phyloP scores from a whole-genome alignment of 2,329 filamentous ascomycete species.

The Furcasterigmium furcatum region DNA sequence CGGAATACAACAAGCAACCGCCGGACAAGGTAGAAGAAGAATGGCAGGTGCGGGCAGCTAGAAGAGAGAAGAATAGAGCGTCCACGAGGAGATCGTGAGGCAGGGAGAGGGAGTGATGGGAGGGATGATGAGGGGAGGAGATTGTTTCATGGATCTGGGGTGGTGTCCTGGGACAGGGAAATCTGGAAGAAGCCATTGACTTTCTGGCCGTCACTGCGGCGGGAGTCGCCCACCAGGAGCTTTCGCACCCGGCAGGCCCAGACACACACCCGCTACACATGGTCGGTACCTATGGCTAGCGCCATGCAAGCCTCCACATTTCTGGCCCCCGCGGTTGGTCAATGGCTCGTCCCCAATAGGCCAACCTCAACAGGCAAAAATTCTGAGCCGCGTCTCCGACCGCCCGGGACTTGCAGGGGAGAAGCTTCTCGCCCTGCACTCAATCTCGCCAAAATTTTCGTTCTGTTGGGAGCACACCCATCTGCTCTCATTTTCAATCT shows the following conservation, averaged over 20 bases:
- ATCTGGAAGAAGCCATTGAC: no score
- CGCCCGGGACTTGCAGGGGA: not conserved
- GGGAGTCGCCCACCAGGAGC: no score
- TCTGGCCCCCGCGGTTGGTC: not conserved
- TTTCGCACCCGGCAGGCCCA: no score
- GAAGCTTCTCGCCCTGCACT: not conserved
- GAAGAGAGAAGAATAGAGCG: not conserved
- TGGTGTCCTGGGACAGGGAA: no score
- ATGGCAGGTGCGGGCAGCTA: not conserved
- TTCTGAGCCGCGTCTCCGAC: conserved; percentile 3
- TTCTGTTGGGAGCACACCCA: conserved; percentile 24
- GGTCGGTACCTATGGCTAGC: not conserved
- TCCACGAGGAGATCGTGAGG: conserved; percentile 1
- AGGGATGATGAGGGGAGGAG: conserved; percentile 1
- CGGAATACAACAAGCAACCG: not conserved
- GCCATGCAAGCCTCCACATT: not conserved
- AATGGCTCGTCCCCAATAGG: not conserved
- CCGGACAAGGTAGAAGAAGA: not conserved
- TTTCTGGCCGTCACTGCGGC: no score
- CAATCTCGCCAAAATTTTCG: conserved; percentile 21
- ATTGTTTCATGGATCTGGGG: not conserved
- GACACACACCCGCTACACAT: not conserved
- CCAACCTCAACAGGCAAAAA: conserved; percentile 3
- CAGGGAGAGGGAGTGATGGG: conserved; percentile 5
- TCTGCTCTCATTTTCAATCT: not conserved